A percentile compares a stretch with the other conserved stretches of the same genome.
Evolutionary conservation across 2,329 filamentous ascomycete genomes (phyloP).

Genomic region (Curvularia lunata): DNA sequence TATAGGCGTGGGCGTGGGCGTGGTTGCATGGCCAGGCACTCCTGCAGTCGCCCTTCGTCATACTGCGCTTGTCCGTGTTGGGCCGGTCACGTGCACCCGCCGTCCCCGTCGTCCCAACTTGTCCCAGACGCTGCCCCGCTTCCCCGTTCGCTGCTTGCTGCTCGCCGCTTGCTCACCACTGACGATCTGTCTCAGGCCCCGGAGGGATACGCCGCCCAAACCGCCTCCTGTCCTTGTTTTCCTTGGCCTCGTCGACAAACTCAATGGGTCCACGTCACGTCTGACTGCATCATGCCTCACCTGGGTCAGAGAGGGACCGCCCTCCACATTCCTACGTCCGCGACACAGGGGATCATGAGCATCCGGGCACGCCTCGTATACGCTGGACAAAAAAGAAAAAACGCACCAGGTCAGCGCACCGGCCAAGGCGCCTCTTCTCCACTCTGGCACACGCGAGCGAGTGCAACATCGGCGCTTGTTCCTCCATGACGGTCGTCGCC

Average conservation of each 20-base stretch:
- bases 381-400: neutral
- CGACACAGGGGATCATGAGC: too few species aligned
- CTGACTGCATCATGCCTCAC: constrained; percentile 12
- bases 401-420: too few species aligned
- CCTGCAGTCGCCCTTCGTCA: constrained; percentile 16
- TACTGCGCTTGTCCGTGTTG: constrained; percentile 16
- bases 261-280: constrained; percentile 25
- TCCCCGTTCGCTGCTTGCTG: constrained; percentile 5
- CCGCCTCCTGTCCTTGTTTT: constrained; percentile 11
- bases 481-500: constrained; percentile 11
- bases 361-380: neutral
- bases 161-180: neutral
- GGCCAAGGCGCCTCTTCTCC: neutral
- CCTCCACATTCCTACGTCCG: constrained; percentile 1
- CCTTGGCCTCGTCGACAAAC: neutral
- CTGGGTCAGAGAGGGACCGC: neutral
- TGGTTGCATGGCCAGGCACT: constrained; percentile 1
- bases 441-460: constrained; percentile 6
- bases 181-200: neutral
- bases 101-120: neutral
- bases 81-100: constrained; percentile 23
- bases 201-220: constrained; percentile 2
- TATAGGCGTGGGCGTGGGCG: neutral
- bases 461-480: constrained; percentile 10
- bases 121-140: constrained; percentile 10